Base-by-base conservation (phyloP, 768 basidiomycete species). In the Termitomyces sp. region DNA sequence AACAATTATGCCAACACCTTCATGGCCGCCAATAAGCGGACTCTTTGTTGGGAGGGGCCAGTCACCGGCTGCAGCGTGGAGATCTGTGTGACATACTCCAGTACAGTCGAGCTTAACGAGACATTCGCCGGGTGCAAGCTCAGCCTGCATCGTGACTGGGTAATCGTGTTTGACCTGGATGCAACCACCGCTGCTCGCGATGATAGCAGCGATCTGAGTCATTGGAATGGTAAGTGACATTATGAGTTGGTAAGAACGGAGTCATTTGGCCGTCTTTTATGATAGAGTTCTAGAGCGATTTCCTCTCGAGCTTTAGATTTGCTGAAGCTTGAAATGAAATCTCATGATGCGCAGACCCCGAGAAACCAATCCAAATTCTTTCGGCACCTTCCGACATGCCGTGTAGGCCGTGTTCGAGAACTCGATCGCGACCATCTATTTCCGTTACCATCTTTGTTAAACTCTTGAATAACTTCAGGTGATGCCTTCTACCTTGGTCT, bases 11-110 rank as follows among this genome's bases (percentile, higher is more conserved):
- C 93, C 91, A 12, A 91, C 89, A 60, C 91, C 92, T 71, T 93
- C 87, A 66, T 94, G 92, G 0, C 93, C 90, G 15, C 89, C 89
- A 55, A 92, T 81, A 48, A 91, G 80, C 0, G 87, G 87, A 1
- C 75, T 75, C 52, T 75, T 80, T 33, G 82, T 75, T n/a, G 77
- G 69, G 11, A 89, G 55, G 0, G 93, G 93, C 94, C 94, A 94
- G 66, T 94, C 93, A 44, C 81, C 83, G 40, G 79, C 70, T 38
- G 81, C 81, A 28, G 86, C 86, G 63, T 93, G 91, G 12, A 91
- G 78, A 64, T 93, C 91, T 3, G 87, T 89, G 66, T 92, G 90
- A 71, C 91, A 93, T 19, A 92, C 89, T 55, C 91, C 91, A 6
- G 87, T 85, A 72, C 82, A 86, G 37, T 79, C 76, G 66, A 93